Conservation (phyloP, 2,329 filamentous ascomycete species). For the Verticillium longisporum region DNA sequence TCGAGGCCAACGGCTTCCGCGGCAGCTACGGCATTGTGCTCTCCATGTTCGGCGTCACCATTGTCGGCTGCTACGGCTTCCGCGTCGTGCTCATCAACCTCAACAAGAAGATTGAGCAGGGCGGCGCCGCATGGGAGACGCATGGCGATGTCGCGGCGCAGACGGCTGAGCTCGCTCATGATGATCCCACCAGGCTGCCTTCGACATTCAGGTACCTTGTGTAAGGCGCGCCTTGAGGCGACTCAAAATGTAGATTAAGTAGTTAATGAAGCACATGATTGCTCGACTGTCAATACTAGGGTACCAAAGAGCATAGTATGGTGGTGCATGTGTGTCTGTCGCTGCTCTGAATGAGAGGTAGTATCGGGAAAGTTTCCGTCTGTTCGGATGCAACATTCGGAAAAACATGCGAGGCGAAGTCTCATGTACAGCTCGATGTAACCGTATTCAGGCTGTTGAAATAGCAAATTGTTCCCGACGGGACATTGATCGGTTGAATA, state of each 20-base stretch:
- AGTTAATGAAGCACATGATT: not conserved
- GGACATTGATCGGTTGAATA: no score
- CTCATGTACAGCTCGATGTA: no score
- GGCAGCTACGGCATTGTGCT: constrained; percentile 60
- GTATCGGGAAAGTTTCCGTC: no score
- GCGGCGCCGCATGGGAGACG: constrained; percentile 30
- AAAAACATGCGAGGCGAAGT: no score
- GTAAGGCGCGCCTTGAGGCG: constrained; percentile 13
- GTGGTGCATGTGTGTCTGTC: no score
- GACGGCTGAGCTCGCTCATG: constrained; percentile 30
- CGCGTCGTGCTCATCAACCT: constrained; percentile 35
- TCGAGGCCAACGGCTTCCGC: constrained; percentile 53
- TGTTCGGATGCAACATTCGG: no score
- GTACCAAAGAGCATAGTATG: no score
- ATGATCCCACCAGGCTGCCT: constrained; percentile 33
- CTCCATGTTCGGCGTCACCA: constrained; percentile 56
- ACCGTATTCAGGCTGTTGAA: no score
- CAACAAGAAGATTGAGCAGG: constrained; percentile 40
- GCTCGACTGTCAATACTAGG: not conserved
- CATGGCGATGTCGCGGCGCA: constrained; percentile 28
- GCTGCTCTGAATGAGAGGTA: no score
- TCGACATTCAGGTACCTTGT: constrained; percentile 40
- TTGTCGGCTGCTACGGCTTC: constrained; percentile 43
- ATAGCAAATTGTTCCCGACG: no score
- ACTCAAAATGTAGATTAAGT: not conserved